Evolutionary conservation across 169 alveolate species (phyloP).

Genomic region (Plasmodium gallinaceum): DNA sequence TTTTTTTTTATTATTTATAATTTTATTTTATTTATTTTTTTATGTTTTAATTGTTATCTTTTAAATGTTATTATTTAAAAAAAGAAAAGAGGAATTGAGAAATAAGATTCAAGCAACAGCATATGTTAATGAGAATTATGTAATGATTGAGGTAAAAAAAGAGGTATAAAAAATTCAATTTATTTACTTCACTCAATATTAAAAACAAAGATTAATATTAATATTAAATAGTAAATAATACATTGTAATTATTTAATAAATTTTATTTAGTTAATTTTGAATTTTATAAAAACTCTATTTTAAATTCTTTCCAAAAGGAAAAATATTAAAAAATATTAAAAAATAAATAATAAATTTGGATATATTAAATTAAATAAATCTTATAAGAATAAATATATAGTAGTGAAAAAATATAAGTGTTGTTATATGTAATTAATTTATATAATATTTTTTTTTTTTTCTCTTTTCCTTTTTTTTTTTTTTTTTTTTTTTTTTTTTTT

Average conservation of each 20-base stretch:
- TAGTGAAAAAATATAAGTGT: not conserved
- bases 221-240: not conserved
- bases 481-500: not conserved
- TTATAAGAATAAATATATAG: not conserved
- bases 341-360: too few relatives aligned
- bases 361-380: too few relatives aligned
- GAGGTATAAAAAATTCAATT: not conserved
- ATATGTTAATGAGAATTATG: constrained; percentile 16
- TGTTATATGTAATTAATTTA: not conserved
- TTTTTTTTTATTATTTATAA: not conserved
- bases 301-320: too few relatives aligned
- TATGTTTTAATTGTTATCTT: constrained; percentile 42
- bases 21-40: not conserved
- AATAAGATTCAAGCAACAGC: not conserved
- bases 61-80: constrained; percentile 21
- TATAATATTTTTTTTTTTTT: not conserved
- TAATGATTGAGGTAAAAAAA: constrained; percentile 1
- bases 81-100: not conserved
- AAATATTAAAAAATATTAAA: too few relatives aligned
- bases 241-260: too few relatives aligned
- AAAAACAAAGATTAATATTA: not conserved
- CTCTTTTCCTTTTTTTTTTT: not conserved
- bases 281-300: too few relatives aligned
- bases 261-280: too few relatives aligned
- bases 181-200: not conserved